Evolutionary conservation across 176 grass and related monocot genomes (phyloP).

Genomic region (Ensete glaucum): DNA sequence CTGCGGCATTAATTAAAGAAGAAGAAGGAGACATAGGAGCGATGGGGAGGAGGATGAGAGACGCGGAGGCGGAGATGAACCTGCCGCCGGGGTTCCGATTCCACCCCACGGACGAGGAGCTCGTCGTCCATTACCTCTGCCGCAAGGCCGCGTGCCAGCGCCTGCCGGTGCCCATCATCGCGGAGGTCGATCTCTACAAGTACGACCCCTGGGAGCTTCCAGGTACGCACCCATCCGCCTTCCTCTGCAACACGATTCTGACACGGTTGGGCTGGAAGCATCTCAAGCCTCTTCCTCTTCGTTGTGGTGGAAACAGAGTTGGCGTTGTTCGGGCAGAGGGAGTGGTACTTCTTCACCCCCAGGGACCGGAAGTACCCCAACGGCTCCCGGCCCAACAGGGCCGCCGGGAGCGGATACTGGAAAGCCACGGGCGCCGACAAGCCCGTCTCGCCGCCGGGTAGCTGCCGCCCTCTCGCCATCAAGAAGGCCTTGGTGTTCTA

Average conservation of each 20-base stretch:
- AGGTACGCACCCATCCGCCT: neutral
- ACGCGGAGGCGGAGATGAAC: slow-evolving; percentile 69
- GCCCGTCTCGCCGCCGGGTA: slow-evolving; percentile 32
- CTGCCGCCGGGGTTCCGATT: slow-evolving; percentile 13
- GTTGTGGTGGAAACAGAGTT: slow-evolving; percentile 31
- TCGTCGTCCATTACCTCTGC: slow-evolving; percentile 63
- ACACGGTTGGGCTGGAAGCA: too few relatives aligned
- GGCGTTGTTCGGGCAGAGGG: slow-evolving; percentile 58
- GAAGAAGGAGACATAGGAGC: neutral
- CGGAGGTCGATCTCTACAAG: neutral
- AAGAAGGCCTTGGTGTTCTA: slow-evolving; percentile 79
- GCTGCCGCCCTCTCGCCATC: slow-evolving; percentile 29
- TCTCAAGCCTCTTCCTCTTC: too few relatives aligned
- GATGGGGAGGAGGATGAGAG: slow-evolving; percentile 29
- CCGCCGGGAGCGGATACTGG: slow-evolving; percentile 65
- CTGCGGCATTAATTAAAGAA: neutral
- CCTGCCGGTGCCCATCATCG: slow-evolving; percentile 22
- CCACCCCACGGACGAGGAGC: slow-evolving; percentile 18
- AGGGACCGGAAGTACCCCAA: slow-evolving; percentile 76
- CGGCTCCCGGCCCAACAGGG: slow-evolving; percentile 55
- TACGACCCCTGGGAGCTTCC: neutral
- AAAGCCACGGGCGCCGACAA: slow-evolving; percentile 72
- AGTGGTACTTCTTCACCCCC: slow-evolving; percentile 85
- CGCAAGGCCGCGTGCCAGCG: slow-evolving; percentile 38
- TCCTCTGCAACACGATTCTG: too few relatives aligned